phyloP scores from a whole-genome alignment of 2,329 filamentous ascomycete species.

The Ascochyta lentis region DNA sequence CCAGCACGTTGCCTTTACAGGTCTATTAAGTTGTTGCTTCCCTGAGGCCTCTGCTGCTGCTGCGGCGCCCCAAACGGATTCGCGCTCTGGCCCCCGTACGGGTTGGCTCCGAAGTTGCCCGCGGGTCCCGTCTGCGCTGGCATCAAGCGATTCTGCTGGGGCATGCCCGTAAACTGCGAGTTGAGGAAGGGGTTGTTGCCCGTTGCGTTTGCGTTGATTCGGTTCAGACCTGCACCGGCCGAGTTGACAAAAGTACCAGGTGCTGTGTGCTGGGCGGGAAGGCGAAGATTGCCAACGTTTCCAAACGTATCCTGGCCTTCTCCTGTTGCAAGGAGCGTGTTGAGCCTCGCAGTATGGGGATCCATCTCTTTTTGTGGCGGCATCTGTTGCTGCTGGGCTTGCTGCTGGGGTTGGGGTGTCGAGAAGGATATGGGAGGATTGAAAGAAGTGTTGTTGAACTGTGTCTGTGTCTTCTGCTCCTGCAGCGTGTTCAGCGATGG shows the following conservation, averaged over 20 bases:
- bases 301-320: constrained; percentile 98
- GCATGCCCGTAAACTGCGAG: constrained; percentile 77
- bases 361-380: constrained; percentile 54
- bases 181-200: constrained; percentile 90
- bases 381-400: constrained; percentile 36
- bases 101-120: constrained; percentile 53
- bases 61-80: constrained; percentile 63
- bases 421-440: constrained; percentile 56
- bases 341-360: constrained; percentile 75
- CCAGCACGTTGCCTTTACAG: constrained; percentile 47
- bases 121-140: constrained; percentile 61
- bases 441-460: constrained; percentile 63
- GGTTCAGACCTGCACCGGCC: constrained; percentile 79
- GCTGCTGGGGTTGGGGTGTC: constrained; percentile 32
- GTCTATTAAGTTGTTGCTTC: constrained; percentile 67
- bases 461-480: constrained; percentile 80
- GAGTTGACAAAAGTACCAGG: constrained; percentile 97
- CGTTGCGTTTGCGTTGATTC: constrained; percentile 71
- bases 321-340: constrained; percentile 81
- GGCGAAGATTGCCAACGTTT: constrained; percentile 94
- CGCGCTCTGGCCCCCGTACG: constrained; percentile 52
- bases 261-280: constrained; percentile 94
- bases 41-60: constrained; percentile 50
- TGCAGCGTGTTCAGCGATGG: constrained; percentile 77
- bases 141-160: constrained; percentile 55